Base-by-base conservation (phyloP, 331 rosid species). In the Erythrophleum ivorense region DNA sequence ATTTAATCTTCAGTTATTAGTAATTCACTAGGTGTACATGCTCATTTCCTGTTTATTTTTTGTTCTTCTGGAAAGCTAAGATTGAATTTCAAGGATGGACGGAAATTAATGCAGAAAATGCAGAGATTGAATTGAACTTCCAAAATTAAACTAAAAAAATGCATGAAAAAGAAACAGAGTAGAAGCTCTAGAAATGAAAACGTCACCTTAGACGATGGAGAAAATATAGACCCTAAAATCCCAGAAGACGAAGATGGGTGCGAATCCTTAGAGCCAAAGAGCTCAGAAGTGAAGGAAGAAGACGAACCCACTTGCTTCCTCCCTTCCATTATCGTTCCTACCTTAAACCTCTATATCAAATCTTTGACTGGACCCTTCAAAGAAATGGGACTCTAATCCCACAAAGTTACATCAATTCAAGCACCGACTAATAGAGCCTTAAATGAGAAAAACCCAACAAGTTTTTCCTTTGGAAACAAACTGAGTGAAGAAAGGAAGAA, bases 221-320 rank as follows among this genome's bases (percentile, higher is more conserved):
- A 54, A 73, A 95, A 93, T 9, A 95, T 81, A 5, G 98, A 87
- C 3, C 86, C 92, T 41, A 95, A 90, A 84, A 89, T 87, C 81
- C 94, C 97, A 64, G 94, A 77, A 18, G 89, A 80, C 68, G 97
- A 75, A 6, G 90, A 86, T 10, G 78, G 73, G 13, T 70, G 43
- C 1, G 89, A 80, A 15, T 89, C 90, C 52, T 80, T 85, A 48
- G 98, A 83, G 7, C 91, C 99, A 72, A 93, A 93, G 57, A 89
- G 90, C 78, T 93, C 94, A 84, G 88, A 81, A 79, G 97, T 87
- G 86, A 89, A 90, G 72, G 99, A 88, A 71, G 96, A 80, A 79
- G 91, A 55, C 79, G 99, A 90, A 71, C 83, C 88, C 19, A 77
- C 66, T 80, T 87, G 76, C 73, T 89, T 96, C 18, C 78, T 88